Conservation (phyloP, 306 rosid genomes). For the Lathyrus aphaca region DNA sequence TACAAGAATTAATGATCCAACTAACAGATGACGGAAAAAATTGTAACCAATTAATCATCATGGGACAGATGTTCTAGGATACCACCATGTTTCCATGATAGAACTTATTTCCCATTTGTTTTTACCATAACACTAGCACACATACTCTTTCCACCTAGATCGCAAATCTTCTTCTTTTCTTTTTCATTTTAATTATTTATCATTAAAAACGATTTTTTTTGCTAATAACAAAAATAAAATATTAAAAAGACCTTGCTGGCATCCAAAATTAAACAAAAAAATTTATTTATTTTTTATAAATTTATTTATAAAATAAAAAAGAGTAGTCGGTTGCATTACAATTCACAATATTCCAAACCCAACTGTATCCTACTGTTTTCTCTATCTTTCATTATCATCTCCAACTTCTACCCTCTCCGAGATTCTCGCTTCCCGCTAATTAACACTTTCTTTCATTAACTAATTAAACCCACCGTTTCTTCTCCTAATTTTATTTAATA, state of each 20-base stretch:
- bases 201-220: not conserved
- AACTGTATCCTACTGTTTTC: conserved; percentile 56
- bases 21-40: not conserved
- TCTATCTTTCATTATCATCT: conserved; percentile 8
- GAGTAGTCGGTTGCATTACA: conserved; percentile 42
- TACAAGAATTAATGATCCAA: no score
- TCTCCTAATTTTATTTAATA: not conserved
- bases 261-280: not conserved
- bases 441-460: not conserved
- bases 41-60: not conserved
- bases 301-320: not conserved
- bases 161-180: not conserved
- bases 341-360: conserved; percentile 63
- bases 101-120: not conserved
- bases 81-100: not conserved
- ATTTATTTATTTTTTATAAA: no score
- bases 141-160: not conserved
- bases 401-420: conserved; percentile 36
- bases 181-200: not conserved
- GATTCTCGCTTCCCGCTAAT: conserved; percentile 43
- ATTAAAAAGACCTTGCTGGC: not conserved
- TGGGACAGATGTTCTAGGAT: not conserved
- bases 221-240: not conserved
- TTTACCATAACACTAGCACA: not conserved
- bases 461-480: not conserved